phyloP scores from a whole-genome alignment of 257 asterid genomes.

The Eustoma russellianum region DNA sequence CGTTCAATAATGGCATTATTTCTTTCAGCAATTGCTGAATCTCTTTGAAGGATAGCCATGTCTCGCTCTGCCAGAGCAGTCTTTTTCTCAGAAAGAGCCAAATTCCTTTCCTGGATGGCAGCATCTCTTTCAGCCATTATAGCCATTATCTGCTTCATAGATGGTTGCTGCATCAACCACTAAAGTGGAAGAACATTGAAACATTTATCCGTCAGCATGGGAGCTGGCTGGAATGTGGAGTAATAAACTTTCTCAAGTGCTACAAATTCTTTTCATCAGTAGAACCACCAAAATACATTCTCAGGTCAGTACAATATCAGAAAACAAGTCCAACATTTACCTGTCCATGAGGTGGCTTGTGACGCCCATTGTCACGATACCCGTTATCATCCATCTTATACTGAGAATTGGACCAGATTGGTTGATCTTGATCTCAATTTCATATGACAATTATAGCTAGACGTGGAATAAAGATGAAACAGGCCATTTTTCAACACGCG shows the following conservation, averaged over 20 bases:
- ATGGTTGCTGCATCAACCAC: conserved; percentile 98
- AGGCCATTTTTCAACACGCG: too few species aligned
- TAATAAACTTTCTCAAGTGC: too few species aligned
- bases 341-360: conserved; percentile 82
- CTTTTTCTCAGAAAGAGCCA: conserved; percentile 87
- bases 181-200: conserved; percentile 17
- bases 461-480: conserved; percentile 14
- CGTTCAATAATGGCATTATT: conserved; percentile 80
- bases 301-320: background rate
- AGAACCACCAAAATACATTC: too few species aligned
- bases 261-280: too few species aligned
- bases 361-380: conserved; percentile 82
- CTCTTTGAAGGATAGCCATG: conserved; percentile 78
- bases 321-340: conserved; percentile 22
- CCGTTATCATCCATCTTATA: conserved; percentile 65
- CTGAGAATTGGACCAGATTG: conserved; percentile 10
- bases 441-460: conserved; percentile 5
- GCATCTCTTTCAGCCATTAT: conserved; percentile 94
- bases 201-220: background rate
- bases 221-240: too few species aligned
- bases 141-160: conserved; percentile 94
- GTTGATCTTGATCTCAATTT: conserved; percentile 10
- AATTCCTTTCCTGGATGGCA: conserved; percentile 83
- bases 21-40: conserved; percentile 75
- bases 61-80: conserved; percentile 88